phyloP scores from a whole-genome alignment of 768 basidiomycete genomes.

The Clathrus columnatus region DNA sequence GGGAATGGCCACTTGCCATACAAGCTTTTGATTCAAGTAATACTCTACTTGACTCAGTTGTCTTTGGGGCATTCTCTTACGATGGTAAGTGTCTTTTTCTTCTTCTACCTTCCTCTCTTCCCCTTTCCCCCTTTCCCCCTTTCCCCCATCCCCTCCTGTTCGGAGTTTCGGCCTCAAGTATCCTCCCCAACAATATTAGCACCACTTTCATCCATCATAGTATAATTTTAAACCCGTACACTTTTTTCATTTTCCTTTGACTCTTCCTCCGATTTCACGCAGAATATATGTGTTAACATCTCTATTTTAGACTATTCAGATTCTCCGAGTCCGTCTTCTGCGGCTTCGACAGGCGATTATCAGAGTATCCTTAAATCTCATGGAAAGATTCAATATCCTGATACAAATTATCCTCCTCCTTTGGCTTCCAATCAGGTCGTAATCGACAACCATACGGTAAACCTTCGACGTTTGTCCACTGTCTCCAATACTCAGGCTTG shows the following conservation, averaged over 20 bases:
- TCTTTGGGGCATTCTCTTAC: slow-evolving; percentile 67
- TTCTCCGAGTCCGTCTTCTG: neutral
- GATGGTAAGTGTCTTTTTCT: slow-evolving; percentile 38
- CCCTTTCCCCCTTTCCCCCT: neutral
- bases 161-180: slow-evolving; percentile 3
- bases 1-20: slow-evolving; percentile 38
- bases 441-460: neutral
- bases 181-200: neutral
- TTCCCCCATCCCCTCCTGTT: neutral
- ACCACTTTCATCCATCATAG: neutral
- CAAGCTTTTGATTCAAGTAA: slow-evolving; percentile 42
- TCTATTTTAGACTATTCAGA: neutral
- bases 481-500: neutral
- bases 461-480: neutral
- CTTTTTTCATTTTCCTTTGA: no score
- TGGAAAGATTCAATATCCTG: neutral
- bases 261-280: no score
- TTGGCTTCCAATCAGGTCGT: neutral
- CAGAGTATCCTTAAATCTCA: neutral
- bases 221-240: slow-evolving; percentile 1
- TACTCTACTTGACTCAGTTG: slow-evolving; percentile 52
- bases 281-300: neutral
- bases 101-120: slow-evolving; percentile 6
- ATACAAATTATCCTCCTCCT: neutral
- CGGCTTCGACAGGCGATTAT: neutral